phyloP scores from a whole-genome alignment of 2,329 filamentous ascomycete genomes.

The Colletotrichum melonis region DNA sequence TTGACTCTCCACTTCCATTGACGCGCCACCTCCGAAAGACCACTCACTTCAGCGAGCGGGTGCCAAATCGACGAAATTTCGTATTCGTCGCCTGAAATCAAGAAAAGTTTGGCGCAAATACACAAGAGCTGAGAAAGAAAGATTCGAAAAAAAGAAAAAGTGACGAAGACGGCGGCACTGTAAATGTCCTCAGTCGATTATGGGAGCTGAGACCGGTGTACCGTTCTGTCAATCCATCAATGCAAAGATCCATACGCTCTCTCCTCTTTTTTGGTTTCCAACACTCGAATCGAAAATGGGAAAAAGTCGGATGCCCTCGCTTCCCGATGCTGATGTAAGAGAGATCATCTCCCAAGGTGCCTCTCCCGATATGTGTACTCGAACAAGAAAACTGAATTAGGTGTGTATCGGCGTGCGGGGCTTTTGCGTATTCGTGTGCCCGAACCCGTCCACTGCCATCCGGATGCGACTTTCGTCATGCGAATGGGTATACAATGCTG shows the following conservation, averaged over 20 bases:
- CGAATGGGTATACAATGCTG: constrained; percentile 29
- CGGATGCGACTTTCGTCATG: constrained; percentile 22
- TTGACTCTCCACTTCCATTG: not conserved
- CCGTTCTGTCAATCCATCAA: not conserved
- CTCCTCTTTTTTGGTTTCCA: constrained; percentile 22
- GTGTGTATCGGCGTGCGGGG: constrained; percentile 9
- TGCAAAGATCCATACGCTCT: constrained; percentile 9
- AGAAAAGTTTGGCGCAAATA: not conserved
- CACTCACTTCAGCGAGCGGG: not conserved
- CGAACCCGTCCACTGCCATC: constrained; percentile 11
- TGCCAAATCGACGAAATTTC: not conserved
- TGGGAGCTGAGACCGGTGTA: not conserved
- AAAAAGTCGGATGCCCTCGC: constrained; percentile 25
- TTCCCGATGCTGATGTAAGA: constrained; percentile 22
- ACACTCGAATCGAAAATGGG: not conserved
- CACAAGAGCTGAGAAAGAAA: not conserved
- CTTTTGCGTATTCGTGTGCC: constrained; percentile 4
- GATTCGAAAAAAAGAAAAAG: not conserved
- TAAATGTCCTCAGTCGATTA: not conserved
- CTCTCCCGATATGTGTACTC: constrained; percentile 5
- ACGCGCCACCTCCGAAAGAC: not conserved
- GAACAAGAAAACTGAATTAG: constrained; percentile 5
- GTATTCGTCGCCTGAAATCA: not conserved
- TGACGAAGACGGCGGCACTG: not conserved
- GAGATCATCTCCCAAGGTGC: not conserved